Evolutionary conservation across 495 filamentous ascomycete species (phyloP).

Genomic region (Penicillium riverlandense): DNA sequence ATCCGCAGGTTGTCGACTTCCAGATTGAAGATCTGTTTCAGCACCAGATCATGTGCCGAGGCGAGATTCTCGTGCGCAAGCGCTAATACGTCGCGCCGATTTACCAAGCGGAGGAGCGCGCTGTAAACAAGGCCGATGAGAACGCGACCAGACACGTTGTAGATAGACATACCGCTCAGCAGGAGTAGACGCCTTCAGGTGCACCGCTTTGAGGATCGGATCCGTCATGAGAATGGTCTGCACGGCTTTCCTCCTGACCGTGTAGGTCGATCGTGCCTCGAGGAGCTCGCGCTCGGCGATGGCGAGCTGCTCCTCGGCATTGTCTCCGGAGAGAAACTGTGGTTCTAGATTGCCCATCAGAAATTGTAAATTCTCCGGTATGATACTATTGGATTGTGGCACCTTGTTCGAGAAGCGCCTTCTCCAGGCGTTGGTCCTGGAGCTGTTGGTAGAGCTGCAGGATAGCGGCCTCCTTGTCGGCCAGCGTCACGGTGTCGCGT

Average conservation of each 20-base stretch:
- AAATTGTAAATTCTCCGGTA: not conserved
- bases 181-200: slow-evolving; percentile 57
- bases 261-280: slow-evolving; percentile 60
- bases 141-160: not conserved
- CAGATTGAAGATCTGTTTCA: slow-evolving; percentile 41
- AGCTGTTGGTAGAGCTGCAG: slow-evolving; percentile 63
- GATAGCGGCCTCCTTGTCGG: slow-evolving; percentile 52
- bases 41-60: slow-evolving; percentile 37
- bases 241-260: slow-evolving; percentile 58
- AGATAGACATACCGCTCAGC: slow-evolving; percentile 53
- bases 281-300: slow-evolving; percentile 57
- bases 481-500: slow-evolving; percentile 46
- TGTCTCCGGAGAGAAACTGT: slow-evolving; percentile 28
- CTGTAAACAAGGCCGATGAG: slow-evolving; percentile 26
- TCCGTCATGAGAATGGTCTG: slow-evolving; percentile 60
- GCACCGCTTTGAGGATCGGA: slow-evolving; percentile 69
- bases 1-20: slow-evolving; percentile 49
- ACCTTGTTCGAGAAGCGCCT: slow-evolving; percentile 56
- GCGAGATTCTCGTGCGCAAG: slow-evolving; percentile 51
- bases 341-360: slow-evolving; percentile 16
- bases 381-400: not conserved
- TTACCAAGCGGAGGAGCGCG: slow-evolving; percentile 55
- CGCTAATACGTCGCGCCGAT: slow-evolving; percentile 60
- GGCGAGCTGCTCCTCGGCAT: slow-evolving; percentile 44
- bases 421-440: slow-evolving; percentile 63